phyloP scores from a whole-genome alignment of 441 rosid species.

The Euphorbia corollata region DNA sequence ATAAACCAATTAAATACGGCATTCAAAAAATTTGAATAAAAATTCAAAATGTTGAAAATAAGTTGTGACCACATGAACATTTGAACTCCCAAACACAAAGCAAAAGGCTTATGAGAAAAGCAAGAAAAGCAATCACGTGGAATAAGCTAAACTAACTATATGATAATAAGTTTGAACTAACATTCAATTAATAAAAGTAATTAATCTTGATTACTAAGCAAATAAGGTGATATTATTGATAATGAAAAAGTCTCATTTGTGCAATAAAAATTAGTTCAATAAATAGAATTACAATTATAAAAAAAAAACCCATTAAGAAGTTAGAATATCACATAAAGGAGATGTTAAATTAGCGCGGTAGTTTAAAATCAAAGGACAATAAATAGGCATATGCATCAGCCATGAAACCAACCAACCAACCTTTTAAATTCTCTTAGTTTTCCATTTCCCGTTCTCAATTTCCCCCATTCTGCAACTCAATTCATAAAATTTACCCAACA shows the following conservation, averaged over 20 bases:
- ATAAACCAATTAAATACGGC: too few relatives aligned
- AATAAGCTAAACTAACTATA: background rate
- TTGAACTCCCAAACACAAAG: background rate
- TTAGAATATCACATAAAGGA: background rate
- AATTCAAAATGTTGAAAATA: background rate
- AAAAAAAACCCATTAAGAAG: too few relatives aligned
- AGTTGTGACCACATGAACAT: background rate
- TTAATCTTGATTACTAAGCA: conserved; percentile 19
- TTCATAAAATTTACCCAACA: background rate
- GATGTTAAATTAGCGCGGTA: conserved; percentile 26
- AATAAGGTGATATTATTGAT: conserved; percentile 11
- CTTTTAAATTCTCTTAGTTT: background rate
- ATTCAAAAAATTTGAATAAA: too few relatives aligned
- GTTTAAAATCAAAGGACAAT: conserved; percentile 35
- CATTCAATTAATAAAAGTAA: background rate
- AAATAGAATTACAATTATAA: too few relatives aligned
- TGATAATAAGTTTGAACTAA: background rate
- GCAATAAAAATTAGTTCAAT: too few relatives aligned
- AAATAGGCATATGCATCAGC: conserved; percentile 13
- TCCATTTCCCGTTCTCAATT: background rate
- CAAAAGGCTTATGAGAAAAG: background rate
- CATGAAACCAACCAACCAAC: conserved; percentile 19
- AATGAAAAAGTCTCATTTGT: too few relatives aligned
- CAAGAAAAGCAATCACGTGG: background rate
- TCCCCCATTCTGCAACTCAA: background rate